These are phyloP conservation scores for Irpex sp. DNA, from an alignment of 1,284 basidiomycete species.

Conservation along the genomic window DNA sequence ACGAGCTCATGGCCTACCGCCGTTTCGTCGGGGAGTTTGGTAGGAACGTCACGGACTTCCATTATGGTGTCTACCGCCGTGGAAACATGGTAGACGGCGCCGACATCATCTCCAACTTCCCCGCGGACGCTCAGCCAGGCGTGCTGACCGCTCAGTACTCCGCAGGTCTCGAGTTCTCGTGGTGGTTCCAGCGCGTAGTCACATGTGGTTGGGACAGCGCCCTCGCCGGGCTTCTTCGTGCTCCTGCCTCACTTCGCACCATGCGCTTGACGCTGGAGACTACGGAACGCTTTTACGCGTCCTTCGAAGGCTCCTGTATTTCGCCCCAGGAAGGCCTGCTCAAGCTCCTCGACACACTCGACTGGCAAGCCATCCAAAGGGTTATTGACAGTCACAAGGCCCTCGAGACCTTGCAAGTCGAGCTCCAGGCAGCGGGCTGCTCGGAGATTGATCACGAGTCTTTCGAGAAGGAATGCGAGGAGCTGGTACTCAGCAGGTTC, in stretches of 20 bases:
- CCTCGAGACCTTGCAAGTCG: neutral
- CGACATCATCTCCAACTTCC: neutral
- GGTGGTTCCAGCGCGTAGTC: neutral
- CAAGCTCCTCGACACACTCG: neutral
- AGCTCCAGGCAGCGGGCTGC: neutral
- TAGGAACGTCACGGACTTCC: neutral
- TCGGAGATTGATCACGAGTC: neutral
- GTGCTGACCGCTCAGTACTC: neutral
- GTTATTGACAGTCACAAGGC: neutral
- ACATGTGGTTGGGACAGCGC: neutral
- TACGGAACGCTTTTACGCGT: neutral
- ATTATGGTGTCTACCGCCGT: neutral
- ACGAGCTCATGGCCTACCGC: neutral
- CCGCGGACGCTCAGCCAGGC: neutral
- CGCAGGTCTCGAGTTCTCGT: neutral
- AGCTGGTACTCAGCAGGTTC: neutral
- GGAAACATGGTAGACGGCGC: neutral
- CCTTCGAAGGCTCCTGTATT: neutral
- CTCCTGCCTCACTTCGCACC: neutral
- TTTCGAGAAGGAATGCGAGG: neutral
- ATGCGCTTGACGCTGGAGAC: neutral
- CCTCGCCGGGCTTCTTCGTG: neutral
- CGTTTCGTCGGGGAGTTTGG: neutral
- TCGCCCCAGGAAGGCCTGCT: neutral
- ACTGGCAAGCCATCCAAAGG: neutral